Base-by-base conservation (phyloP, 108 stramenopile species). In the Epithemia pelagica region DNA sequence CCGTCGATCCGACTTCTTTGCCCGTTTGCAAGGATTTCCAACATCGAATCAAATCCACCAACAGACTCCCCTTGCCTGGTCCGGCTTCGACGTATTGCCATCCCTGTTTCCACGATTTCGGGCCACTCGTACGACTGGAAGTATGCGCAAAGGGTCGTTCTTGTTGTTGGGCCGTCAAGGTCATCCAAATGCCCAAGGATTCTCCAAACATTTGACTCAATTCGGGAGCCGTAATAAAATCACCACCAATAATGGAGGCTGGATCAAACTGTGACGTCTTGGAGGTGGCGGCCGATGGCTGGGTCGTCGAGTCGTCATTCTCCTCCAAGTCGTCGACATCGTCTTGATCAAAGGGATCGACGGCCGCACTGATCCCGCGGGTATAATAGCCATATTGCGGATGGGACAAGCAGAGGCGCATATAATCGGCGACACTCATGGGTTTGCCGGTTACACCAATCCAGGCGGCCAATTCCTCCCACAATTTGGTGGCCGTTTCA, bases 171-270 rank as follows among this genome's bases (percentile, higher is more conserved):
- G 90, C 96, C 56, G 89, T 82, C 26, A 85, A 86, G 61, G 95
- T 80, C 59, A 94, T 81, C 96, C 96, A 99, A 57, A 99, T 78
- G 25, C 91, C 78, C 18, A 99, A 32, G 52, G 91, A 94, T 76
- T 98, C 97, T 21, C 97, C 97, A 78, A 99, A 99, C 28, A 98
- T 74, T 74, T 97, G 95, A 37, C 90, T 94, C 28, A 99, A 76
- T 81, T 99, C 98, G 1, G 98, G 98, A 52, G 98, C 95, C 8
- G 98, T 99, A 23, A 96, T 83, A 72, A 99, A 99, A 66, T 99
- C 98, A 23, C 98, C 98, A 20, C 98, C 98, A 74, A 99, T 84
- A 55, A 89, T 64, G 1, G 68, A 62, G 65, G 79, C 59, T 5
- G 54, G 63, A 65, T 51, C 78, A 5, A 46, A 10, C 15, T 46